phyloP scores from a whole-genome alignment of 73 alveolate species.

The Paramecium tetraurelia region DNA sequence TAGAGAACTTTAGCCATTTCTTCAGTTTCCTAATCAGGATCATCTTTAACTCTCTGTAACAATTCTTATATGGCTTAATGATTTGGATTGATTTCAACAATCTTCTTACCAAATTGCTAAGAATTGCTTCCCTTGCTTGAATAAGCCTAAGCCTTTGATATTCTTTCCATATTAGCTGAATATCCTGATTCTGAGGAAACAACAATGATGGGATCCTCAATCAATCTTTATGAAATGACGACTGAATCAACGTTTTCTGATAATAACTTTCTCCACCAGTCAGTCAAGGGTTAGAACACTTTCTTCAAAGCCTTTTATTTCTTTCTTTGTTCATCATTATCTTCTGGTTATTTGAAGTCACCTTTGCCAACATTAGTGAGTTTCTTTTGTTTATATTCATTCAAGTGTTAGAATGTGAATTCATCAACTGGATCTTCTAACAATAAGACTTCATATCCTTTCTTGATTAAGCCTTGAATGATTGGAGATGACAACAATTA shows the following conservation, averaged over 20 bases:
- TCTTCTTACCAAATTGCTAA: constrained; percentile 85
- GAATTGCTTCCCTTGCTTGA: constrained; percentile 78
- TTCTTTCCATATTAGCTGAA: constrained; percentile 97
- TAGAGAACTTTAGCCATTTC: constrained; percentile 75
- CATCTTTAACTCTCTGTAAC: constrained; percentile 70
- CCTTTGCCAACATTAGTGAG: constrained; percentile 93
- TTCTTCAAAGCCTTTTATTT: constrained; percentile 89
- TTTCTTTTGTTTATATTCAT: constrained; percentile 93
- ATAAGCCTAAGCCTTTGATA: constrained; percentile 96
- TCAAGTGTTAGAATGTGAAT: constrained; percentile 90
- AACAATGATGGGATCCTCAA: constrained; percentile 88
- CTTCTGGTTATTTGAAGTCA: constrained; percentile 88
- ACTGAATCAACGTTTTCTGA: constrained; percentile 88
- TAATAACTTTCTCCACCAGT: constrained; percentile 92
- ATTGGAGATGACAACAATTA: constrained; percentile 93
- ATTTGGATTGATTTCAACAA: constrained; percentile 95
- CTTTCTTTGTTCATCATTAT: constrained; percentile 83
- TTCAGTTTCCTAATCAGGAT: constrained; percentile 71
- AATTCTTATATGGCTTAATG: constrained; percentile 94
- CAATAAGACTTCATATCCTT: constrained; percentile 92
- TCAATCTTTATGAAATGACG: constrained; percentile 83
- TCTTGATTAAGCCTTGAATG: constrained; percentile 87
- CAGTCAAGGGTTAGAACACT: constrained; percentile 94
- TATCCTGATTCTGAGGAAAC: constrained; percentile 93
- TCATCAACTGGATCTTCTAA: constrained; percentile 98